Base-by-base conservation (phyloP, 495 filamentous ascomycete genomes). In the Aspergillus heteromorphus region DNA sequence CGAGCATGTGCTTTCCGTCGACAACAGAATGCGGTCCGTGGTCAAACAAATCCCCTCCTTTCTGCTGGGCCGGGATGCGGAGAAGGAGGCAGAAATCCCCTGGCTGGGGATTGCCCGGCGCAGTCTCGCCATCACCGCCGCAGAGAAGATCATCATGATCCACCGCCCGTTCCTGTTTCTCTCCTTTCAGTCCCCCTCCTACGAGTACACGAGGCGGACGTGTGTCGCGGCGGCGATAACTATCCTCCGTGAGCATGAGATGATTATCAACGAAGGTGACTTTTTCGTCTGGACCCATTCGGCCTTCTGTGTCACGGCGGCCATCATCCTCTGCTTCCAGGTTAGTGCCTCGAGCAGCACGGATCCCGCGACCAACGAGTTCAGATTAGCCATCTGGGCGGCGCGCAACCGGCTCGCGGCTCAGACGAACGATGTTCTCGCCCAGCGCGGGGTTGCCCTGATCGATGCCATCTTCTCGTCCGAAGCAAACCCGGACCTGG, bases 81-180 rank as follows among this genome's bases (percentile, higher is more conserved):
- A 27, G 0, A 72, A 66, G 53, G 65, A 71, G 47, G 57, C 61
- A 9, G 69, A 70, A 45, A 67, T 76, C 4, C 65, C 66, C 6
- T 76, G 71, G 68, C 62, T 69, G 16, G 54, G 55, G 1, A 69
- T 69, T 19, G 74, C 74, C 6, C 66, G 74, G n/a, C 64, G 71
- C 17, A 66, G 69, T 48, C 58, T 76, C 4, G 68, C 72, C 1
- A 73, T 74, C 16, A 75, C 72, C 3, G 65, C 70, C n/a, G 69
- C 70, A 0, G 73, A 79, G 51, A 79, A 79, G 47, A 73, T 79
- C 36, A 79, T 79, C 48, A 78, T 78, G 76, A 73, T 79, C 21
- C 74, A 79, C 56, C 69, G 76, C 19, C 66, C 66, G 1, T 78
- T 79, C 51, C 60, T 79, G 0, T 73, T 69, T 42, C 65, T 63